Conservation (phyloP, 1,284 basidiomycete species). For the Schizophyllum commune region DNA sequence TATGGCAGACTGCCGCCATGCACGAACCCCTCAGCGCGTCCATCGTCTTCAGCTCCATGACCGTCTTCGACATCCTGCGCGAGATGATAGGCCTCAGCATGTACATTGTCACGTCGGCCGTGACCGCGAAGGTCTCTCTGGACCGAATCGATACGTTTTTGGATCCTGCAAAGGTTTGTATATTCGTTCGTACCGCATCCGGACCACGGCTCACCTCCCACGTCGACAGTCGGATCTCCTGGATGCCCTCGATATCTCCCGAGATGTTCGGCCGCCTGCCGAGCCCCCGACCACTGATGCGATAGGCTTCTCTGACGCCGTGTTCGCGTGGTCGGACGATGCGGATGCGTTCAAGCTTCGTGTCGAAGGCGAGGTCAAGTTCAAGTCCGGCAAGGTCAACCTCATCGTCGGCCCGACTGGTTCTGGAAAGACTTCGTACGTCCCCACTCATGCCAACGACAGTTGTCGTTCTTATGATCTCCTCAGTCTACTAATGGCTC, state of each 20-base stretch:
- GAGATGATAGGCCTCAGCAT: neutral
- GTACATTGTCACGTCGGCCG: neutral
- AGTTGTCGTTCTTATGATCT: constrained; percentile 27
- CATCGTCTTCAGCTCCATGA: constrained; percentile 33
- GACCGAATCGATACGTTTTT: constrained; percentile 39
- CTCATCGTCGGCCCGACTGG: constrained; percentile 49
- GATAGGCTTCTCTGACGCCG: constrained; percentile 34
- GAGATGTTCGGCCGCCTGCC: constrained; percentile 7
- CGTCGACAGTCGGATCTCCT: too few relatives aligned
- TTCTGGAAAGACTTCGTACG: constrained; percentile 25
- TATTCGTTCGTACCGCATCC: too few relatives aligned
- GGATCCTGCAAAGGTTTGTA: too few relatives aligned
- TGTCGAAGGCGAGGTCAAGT: constrained; percentile 33
- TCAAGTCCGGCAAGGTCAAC: constrained; percentile 41
- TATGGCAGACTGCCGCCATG: constrained; percentile 28
- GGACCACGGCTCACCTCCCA: constrained; percentile 19
- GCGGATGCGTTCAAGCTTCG: constrained; percentile 19
- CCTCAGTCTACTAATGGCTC: constrained; percentile 44
- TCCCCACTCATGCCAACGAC: neutral
- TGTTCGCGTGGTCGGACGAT: constrained; percentile 36
- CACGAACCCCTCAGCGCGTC: constrained; percentile 29
- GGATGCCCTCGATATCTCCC: constrained; percentile 15
- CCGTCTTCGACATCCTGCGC: constrained; percentile 38
- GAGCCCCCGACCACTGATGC: constrained; percentile 10
- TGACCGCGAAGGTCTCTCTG: constrained; percentile 38